phyloP scores from a whole-genome alignment of 75 land plant genomes.

The Chamaecyparis obtusa region DNA sequence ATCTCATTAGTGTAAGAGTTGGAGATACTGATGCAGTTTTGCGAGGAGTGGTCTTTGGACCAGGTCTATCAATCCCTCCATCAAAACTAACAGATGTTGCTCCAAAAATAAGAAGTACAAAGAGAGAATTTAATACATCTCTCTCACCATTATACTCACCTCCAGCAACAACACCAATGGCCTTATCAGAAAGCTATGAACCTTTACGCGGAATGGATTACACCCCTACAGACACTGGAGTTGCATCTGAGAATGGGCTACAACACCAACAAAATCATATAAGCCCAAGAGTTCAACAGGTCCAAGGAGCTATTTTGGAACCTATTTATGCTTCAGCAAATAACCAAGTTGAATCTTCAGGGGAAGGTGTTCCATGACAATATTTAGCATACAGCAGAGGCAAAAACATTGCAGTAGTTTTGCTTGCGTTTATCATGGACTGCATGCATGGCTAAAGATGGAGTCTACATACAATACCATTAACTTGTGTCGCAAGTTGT shows the following conservation, averaged over 20 bases:
- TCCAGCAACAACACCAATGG: constrained; percentile 11
- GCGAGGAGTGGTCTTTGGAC: constrained; percentile 20
- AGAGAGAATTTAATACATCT: background rate
- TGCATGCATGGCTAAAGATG: constrained; percentile 2
- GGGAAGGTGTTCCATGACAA: constrained; percentile 5
- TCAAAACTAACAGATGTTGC: constrained; percentile 28
- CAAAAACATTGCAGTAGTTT: background rate
- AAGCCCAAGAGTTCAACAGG: background rate
- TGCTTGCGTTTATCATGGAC: constrained; percentile 5
- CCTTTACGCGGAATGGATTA: background rate
- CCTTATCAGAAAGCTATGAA: constrained; percentile 11
- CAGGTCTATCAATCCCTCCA: constrained; percentile 25
- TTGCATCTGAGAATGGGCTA: constrained; percentile 11
- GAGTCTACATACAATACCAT: background rate
- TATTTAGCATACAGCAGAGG: constrained; percentile 1
- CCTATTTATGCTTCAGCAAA: background rate
- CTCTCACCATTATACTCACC: background rate
- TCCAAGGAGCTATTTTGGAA: background rate
- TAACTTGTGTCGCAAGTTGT: constrained; percentile 3
- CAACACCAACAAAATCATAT: constrained; percentile 8
- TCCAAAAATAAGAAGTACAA: constrained; percentile 17
- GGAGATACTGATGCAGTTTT: constrained; percentile 15
- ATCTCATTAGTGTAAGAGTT: constrained; percentile 18
- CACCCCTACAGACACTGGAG: constrained; percentile 11
- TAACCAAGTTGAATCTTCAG: background rate